Evolutionary conservation across 2,329 filamentous ascomycete genomes (phyloP), one percentile per base, ranked within the genome.

Genomic region (Exophiala mesophila): DNA sequence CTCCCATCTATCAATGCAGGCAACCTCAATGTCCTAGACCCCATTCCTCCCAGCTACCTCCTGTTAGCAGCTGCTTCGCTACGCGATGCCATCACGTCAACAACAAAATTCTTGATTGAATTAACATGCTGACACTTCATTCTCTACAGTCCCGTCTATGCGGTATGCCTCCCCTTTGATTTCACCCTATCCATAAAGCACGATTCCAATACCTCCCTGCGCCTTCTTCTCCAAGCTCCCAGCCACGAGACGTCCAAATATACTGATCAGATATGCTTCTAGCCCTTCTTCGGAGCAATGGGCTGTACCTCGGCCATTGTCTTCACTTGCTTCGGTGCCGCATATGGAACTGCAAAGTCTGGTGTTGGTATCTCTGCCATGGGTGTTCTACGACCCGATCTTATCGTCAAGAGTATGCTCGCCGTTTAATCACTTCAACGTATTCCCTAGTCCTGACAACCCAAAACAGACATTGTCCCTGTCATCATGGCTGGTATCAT

Each of bases 401-500:
- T 97, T 70, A 96, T 97, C 68, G 90, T 98, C 69, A 97, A 96
- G 85, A 97, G 92, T 97, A 83, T 63, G 88, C 71, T 36, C 19
- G 16, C n/a, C 33, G 21, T 3, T 19, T 15, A 16, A 3, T 13
- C 17, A 34, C 42, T 23, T 39, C 38, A 16, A 12, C 15, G 5
- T 32, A 13, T 32, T 13, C 13, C 7, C 10, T 1, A 20, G 21
- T 10, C 29, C 13, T 37, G 41, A 31, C 24, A 36, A 15, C n/a
- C 32, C 33, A 41, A 17, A 8, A 24, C 31, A 52, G 42, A 54
- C 28, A 49, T 47, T 45, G 42, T 56, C 18, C 49, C 48, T 39
- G 48, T 49, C 28, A 95, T 98, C 82, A 98, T 98, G 92, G 92
- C 92, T 77, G 92, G 92, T 97, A 98, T 98, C 72, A 97, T 98